phyloP scores from a whole-genome alignment of 352 stramenopile species.

The Phytophthora gonapodyides region DNA sequence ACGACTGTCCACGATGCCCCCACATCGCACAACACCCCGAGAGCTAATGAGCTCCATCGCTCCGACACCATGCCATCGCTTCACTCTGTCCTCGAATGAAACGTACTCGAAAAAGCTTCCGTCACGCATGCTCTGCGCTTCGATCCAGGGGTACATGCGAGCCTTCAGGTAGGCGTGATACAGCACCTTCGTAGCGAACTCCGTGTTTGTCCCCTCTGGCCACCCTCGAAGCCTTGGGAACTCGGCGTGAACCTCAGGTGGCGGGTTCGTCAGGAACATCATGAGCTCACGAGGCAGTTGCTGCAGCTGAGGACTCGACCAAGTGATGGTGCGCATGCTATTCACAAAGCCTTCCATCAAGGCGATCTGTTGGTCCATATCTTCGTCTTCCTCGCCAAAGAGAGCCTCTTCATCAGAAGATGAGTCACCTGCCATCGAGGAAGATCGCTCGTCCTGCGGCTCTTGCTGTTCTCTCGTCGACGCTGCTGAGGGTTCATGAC shows the following conservation, averaged over 20 bases:
- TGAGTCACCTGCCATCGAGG: too few species aligned
- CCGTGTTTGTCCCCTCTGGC: conserved; percentile 26
- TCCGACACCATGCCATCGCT: conserved; percentile 34
- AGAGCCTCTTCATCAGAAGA: too few species aligned
- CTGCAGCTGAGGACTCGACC: not conserved
- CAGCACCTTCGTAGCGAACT: conserved; percentile 25
- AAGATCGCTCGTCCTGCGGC: conserved; percentile 2
- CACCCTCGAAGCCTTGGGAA: conserved; percentile 33
- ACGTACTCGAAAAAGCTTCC: conserved; percentile 12
- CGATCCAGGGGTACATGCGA: conserved; percentile 22
- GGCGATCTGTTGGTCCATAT: conserved; percentile 32
- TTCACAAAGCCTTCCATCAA: conserved; percentile 20
- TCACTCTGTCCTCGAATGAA: conserved; percentile 2
- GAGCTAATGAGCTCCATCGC: conserved; percentile 16
- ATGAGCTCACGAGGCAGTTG: conserved; percentile 20
- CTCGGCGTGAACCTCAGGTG: conserved; percentile 22
- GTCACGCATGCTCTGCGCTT: conserved; percentile 13
- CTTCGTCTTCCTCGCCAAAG: not conserved
- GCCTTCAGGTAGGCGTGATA: conserved; percentile 29
- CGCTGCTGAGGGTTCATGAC: not conserved
- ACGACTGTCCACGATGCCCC: conserved; percentile 26
- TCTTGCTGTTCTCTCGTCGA: conserved; percentile 12
- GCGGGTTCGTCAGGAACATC: conserved; percentile 13
- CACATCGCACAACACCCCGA: not conserved
- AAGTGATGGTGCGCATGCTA: conserved; percentile 1